A percentile compares a stretch with the other conserved stretches of the same genome.
phyloP scores from a whole-genome alignment of 495 filamentous ascomycete species.

The Talaromyces thailandensis region DNA sequence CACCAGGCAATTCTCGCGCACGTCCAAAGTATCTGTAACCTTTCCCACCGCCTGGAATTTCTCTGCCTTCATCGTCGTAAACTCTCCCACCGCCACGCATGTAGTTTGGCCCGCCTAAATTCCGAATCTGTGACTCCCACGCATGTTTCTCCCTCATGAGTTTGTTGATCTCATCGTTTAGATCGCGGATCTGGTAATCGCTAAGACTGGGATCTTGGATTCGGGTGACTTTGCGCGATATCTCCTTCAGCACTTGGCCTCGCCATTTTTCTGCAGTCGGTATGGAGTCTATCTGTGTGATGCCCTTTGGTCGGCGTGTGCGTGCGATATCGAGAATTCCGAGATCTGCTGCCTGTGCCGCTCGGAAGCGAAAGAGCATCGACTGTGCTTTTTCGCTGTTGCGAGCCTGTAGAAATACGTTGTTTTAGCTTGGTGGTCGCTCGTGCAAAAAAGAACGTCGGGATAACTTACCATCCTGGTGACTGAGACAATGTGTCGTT shows the following conservation, averaged over 20 bases:
- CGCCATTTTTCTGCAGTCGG: slow-evolving; percentile 96
- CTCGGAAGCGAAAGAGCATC: slow-evolving; percentile 99
- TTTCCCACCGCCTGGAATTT: slow-evolving; percentile 82
- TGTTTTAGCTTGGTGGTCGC: slow-evolving; percentile 12
- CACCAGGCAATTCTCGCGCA: slow-evolving; percentile 83
- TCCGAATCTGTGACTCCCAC: slow-evolving; percentile 95
- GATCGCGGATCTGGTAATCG: slow-evolving; percentile 94
- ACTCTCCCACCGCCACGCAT: slow-evolving; percentile 82
- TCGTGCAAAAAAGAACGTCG: slow-evolving; percentile 12
- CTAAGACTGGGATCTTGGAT: slow-evolving; percentile 84
- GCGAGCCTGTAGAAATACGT: slow-evolving; percentile 42
- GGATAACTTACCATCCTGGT: slow-evolving; percentile 5
- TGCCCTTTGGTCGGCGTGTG: slow-evolving; percentile 78
- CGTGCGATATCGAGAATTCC: slow-evolving; percentile 94
- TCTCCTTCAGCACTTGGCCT: slow-evolving; percentile 93
- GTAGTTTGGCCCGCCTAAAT: slow-evolving; percentile 92
- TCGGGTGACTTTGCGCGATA: slow-evolving; percentile 88
- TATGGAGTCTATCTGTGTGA: slow-evolving; percentile 75
- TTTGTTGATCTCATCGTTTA: slow-evolving; percentile 99
- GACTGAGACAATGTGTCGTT: no score
- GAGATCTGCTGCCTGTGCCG: slow-evolving; percentile 89
- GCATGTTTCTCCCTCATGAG: slow-evolving; percentile 97
- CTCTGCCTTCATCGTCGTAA: slow-evolving; percentile 85
- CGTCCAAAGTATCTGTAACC: slow-evolving; percentile 91
- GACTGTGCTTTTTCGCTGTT: slow-evolving; percentile 99